Evolutionary conservation across 78 protist genomes (phyloP).

Genomic region (Dictyostelium brefeldianum): DNA sequence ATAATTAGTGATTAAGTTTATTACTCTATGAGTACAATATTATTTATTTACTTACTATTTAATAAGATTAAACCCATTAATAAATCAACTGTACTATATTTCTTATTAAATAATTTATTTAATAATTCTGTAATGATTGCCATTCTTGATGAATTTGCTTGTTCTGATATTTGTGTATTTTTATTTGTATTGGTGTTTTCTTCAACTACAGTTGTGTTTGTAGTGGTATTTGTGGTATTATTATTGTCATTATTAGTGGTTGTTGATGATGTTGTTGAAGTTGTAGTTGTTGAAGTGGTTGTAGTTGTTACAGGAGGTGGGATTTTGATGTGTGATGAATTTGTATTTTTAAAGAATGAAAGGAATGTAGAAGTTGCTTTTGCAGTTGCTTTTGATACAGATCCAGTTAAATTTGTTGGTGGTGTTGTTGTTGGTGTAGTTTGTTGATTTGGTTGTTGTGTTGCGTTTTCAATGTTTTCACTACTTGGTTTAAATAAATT

Average conservation of each 20-base stretch:
- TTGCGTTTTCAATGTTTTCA: background rate
- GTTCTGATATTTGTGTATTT: background rate
- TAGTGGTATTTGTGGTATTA: background rate
- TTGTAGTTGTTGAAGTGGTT: background rate
- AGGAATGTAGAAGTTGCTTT: too few species aligned
- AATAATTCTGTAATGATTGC: slow-evolving; percentile 49
- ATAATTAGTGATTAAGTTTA: too few species aligned
- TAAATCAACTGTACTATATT: slow-evolving; percentile 39
- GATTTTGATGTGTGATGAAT: background rate
- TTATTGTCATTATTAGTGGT: too few species aligned
- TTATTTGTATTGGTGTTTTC: background rate
- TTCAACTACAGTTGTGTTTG: background rate
- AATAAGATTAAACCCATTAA: slow-evolving; percentile 66
- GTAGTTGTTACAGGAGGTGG: too few species aligned
- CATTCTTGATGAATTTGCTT: slow-evolving; percentile 24
- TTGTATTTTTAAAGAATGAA: background rate
- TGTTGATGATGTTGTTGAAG: background rate
- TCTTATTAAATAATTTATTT: slow-evolving; percentile 46
- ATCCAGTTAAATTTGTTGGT: too few species aligned
- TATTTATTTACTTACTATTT: slow-evolving; percentile 16
- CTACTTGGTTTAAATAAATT: background rate
- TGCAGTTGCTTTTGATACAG: background rate
- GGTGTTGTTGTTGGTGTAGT: too few species aligned
- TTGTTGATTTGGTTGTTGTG: too few species aligned
- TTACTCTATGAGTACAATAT: too few species aligned